These are phyloP conservation scores for Tulasnella sp. DNA, from an alignment of 768 basidiomycete genomes.

Conservation along the genomic window DNA sequence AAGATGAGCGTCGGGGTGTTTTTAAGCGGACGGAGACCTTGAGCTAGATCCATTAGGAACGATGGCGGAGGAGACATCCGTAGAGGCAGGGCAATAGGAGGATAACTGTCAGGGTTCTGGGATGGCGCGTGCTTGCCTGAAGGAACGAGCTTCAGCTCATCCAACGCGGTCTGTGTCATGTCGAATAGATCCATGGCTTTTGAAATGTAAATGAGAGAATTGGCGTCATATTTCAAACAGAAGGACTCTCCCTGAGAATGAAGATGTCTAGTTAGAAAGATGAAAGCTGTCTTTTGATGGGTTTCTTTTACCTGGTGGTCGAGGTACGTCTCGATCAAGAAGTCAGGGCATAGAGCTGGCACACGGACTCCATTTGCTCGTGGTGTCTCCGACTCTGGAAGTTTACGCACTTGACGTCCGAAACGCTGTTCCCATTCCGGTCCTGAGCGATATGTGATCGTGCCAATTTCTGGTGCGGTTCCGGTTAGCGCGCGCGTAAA, in stretches of 20 bases:
- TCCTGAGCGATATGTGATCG: constrained; percentile 97
- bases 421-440: constrained; percentile 99
- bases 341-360: constrained; percentile 82
- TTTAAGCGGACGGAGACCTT: constrained; percentile 68
- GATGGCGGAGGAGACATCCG: constrained; percentile 50
- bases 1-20: constrained; percentile 78
- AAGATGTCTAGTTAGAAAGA: neutral
- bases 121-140: constrained; percentile 30
- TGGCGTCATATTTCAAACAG: constrained; percentile 98
- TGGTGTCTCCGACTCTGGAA: constrained; percentile 38
- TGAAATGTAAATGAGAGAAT: constrained; percentile 96
- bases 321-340: constrained; percentile 96
- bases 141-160: constrained; percentile 55
- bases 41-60: constrained; percentile 69
- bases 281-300: neutral
- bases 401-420: constrained; percentile 62
- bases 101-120: constrained; percentile 30
- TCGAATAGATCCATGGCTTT: constrained; percentile 99
- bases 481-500: constrained; percentile 5
- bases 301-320: constrained; percentile 65
- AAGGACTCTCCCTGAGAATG: constrained; percentile 79
- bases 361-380: constrained; percentile 16
- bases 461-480: constrained; percentile 77
- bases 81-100: constrained; percentile 28
- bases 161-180: constrained; percentile 74